Conservation (phyloP, 148 eudicot genomes). For the Cornus suecica region DNA sequence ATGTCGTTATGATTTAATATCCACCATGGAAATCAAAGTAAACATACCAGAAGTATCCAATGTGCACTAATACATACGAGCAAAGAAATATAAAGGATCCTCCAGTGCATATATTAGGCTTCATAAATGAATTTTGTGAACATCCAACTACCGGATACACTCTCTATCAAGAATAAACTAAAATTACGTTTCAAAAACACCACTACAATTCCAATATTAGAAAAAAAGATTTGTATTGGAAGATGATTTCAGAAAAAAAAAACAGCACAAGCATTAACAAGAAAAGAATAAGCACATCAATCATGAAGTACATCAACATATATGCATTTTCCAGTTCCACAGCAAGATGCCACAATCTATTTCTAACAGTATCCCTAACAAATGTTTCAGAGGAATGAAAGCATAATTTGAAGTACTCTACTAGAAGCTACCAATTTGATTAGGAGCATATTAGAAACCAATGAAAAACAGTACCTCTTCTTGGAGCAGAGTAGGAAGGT, state of each 20-base stretch:
- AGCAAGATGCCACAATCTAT: neutral
- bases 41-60: neutral
- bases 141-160: neutral
- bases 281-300: neutral
- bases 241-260: neutral
- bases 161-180: neutral
- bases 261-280: neutral
- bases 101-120: neutral
- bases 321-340: neutral
- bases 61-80: neutral
- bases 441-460: neutral
- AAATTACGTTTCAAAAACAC: neutral
- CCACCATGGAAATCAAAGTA: neutral
- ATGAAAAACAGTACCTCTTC: conserved; percentile 60
- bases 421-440: neutral
- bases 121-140: neutral
- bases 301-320: neutral
- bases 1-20: too few relatives aligned
- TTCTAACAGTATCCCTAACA: neutral
- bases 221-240: neutral
- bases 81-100: neutral
- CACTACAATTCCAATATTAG: neutral
- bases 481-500: conserved; percentile 67
- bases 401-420: neutral
- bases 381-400: too few relatives aligned